Conservation (phyloP, 2,329 filamentous ascomycete species). For the Stachybotrys chartarum region DNA sequence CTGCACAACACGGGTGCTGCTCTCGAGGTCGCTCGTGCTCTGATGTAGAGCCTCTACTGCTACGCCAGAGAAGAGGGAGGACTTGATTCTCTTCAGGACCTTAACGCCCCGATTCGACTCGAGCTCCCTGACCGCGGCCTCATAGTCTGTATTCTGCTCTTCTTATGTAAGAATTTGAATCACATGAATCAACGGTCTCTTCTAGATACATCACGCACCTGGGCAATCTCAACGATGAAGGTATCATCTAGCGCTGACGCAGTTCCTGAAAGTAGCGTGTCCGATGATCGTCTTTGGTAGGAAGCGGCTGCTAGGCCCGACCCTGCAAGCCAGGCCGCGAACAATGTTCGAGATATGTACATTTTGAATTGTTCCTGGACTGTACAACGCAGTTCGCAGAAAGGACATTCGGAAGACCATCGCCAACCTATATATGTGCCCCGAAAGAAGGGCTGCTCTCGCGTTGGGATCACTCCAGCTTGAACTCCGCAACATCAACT, state of each 20-base stretch:
- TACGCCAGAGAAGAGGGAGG: neutral
- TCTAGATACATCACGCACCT: neutral
- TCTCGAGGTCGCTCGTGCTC: neutral
- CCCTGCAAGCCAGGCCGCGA: neutral
- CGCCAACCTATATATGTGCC: no score
- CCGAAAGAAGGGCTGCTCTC: no score
- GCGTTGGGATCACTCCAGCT: no score
- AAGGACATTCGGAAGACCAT: no score
- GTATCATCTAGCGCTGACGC: neutral
- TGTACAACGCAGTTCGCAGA: neutral
- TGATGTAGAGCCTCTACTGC: neutral
- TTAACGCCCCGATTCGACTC: neutral
- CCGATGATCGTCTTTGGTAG: neutral
- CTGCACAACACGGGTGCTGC: neutral
- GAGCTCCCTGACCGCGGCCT: neutral
- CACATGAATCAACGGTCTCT: neutral
- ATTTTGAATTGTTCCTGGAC: neutral
- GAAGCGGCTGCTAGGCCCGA: neutral
- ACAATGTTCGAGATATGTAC: neutral
- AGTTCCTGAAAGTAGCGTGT: neutral
- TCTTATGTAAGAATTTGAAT: neutral
- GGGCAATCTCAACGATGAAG: neutral
- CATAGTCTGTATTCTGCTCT: neutral
- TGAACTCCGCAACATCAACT: no score
- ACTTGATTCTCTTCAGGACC: neutral